These are phyloP conservation scores for Psilocybe mexicana DNA, from an alignment of 1,284 basidiomycete species.

Conservation along the genomic window DNA sequence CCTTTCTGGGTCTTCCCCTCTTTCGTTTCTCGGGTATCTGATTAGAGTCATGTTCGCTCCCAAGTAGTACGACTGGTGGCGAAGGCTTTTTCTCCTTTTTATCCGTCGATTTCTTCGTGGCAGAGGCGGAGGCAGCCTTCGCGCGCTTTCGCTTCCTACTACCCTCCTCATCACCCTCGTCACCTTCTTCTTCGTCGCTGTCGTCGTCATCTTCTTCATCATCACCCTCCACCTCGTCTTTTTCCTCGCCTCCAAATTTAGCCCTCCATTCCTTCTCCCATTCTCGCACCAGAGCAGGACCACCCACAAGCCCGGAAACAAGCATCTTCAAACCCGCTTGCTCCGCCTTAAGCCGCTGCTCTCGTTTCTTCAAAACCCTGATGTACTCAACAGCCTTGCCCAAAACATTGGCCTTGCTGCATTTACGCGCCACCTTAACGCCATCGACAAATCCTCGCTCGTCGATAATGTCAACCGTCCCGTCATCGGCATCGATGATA, in stretches of 20 bases:
- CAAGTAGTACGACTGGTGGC: conserved; percentile 18
- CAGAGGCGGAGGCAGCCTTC: conserved; percentile 40
- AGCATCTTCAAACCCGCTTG: conserved; percentile 70
- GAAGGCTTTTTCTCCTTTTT: conserved; percentile 36
- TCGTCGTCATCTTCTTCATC: conserved; percentile 41
- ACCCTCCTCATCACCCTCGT: conserved; percentile 20
- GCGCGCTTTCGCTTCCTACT: conserved; percentile 59
- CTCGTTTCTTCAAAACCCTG: conserved; percentile 75
- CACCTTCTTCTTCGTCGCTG: conserved; percentile 48
- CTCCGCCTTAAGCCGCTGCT: conserved; percentile 67
- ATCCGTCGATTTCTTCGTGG: conserved; percentile 31
- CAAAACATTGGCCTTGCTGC: conserved; percentile 81
- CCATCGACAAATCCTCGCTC: conserved; percentile 79
- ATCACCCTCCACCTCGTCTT: conserved; percentile 64
- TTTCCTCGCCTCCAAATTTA: conserved; percentile 73
- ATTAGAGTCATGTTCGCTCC: conserved; percentile 1
- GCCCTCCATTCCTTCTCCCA: conserved; percentile 76
- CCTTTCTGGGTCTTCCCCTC: conserved; percentile 64
- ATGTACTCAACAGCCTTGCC: conserved; percentile 86
- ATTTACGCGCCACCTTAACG: conserved; percentile 80
- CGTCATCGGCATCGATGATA: conserved; percentile 33
- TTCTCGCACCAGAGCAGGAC: conserved; percentile 63
- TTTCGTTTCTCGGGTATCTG: conserved; percentile 71
- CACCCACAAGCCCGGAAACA: conserved; percentile 67
- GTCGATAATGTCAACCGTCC: conserved; percentile 57